These are phyloP conservation scores for Teunomyces funiuensis DNA, from an alignment of 805 yeast species.

Conservation along the genomic window DNA sequence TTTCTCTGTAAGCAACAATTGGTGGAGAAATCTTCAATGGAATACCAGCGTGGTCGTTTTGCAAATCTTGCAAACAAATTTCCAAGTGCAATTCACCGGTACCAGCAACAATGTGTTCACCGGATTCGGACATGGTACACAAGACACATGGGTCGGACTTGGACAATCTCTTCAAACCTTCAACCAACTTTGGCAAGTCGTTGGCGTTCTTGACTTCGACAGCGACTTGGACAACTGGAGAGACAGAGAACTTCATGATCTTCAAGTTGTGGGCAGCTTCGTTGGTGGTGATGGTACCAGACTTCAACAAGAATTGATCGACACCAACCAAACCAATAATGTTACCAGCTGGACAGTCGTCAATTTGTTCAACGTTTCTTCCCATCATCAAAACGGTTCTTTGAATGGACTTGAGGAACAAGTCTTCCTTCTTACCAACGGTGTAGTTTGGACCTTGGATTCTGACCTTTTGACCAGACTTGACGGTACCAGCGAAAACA, in stretches of 20 bases:
- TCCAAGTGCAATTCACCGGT: conserved; percentile 99
- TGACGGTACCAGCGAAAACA: conserved; percentile 99
- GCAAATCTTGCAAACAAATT: conserved; percentile 93
- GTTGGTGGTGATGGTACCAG: conserved; percentile 97
- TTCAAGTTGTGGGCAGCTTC: conserved; percentile 98
- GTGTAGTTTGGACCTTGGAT: conserved; percentile 99
- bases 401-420: conserved; percentile 95
- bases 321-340: conserved; percentile 99
- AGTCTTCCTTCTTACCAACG: conserved; percentile 97
- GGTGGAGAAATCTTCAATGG: conserved; percentile 98
- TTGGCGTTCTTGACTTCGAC: conserved; percentile 99
- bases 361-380: conserved; percentile 95
- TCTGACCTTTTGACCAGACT: conserved; percentile 98
- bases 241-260: conserved; percentile 99
- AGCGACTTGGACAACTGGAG: conserved; percentile 99
- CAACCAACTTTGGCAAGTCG: conserved; percentile 98
- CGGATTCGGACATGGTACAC: conserved; percentile 82
- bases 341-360: conserved; percentile 99
- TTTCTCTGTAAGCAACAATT: conserved; percentile 98
- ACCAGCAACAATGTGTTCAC: conserved; percentile 99
- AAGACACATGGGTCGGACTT: conserved; percentile 99
- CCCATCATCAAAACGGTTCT: conserved; percentile 99
- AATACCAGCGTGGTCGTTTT: conserved; percentile 99
- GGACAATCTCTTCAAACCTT: conserved; percentile 99
- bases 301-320: conserved; percentile 98